These are phyloP conservation scores for Podospora sp. DNA, from an alignment of 495 filamentous ascomycete species.

Conservation along the genomic window DNA sequence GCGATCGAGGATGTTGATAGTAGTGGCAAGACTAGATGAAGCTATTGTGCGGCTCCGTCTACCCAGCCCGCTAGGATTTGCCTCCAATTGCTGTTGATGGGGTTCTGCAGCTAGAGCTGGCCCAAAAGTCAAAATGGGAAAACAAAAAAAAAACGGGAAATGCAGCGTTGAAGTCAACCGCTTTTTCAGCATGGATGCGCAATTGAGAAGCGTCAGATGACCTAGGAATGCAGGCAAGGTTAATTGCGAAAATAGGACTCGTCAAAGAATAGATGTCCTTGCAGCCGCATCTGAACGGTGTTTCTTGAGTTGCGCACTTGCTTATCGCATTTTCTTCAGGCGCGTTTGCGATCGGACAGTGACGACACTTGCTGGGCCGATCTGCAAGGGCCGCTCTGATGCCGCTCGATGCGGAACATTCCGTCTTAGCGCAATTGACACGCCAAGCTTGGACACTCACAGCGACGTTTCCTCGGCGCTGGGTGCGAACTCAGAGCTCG, in stretches of 20 bases:
- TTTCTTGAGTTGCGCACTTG: neutral
- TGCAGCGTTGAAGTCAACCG: neutral
- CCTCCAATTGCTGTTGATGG: neutral
- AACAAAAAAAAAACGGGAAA: slow-evolving; percentile 4
- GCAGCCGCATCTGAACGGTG: neutral
- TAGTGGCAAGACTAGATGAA: slow-evolving; percentile 1
- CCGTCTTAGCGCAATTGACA: slow-evolving; percentile 1
- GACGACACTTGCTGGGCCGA: slow-evolving; percentile 9
- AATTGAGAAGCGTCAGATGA: neutral
- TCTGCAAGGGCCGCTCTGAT: slow-evolving; percentile 9
- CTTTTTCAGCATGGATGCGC: neutral
- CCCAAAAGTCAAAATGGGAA: neutral
- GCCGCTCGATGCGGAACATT: neutral
- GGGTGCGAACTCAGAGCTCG: neutral
- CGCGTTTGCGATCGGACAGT: slow-evolving; percentile 10
- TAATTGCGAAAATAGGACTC: neutral
- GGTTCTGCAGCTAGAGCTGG: neutral
- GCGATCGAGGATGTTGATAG: neutral
- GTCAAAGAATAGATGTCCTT: neutral
- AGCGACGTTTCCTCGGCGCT: neutral
- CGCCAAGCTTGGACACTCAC: neutral
- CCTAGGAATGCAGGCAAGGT: neutral
- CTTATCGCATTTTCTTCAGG: slow-evolving; percentile 18
- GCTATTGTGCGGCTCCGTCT: slow-evolving; percentile 10
- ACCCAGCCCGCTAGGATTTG: neutral